These are phyloP conservation scores for Hansfordia pulvinata DNA, from an alignment of 2,329 filamentous ascomycete species.

Conservation along the genomic window DNA sequence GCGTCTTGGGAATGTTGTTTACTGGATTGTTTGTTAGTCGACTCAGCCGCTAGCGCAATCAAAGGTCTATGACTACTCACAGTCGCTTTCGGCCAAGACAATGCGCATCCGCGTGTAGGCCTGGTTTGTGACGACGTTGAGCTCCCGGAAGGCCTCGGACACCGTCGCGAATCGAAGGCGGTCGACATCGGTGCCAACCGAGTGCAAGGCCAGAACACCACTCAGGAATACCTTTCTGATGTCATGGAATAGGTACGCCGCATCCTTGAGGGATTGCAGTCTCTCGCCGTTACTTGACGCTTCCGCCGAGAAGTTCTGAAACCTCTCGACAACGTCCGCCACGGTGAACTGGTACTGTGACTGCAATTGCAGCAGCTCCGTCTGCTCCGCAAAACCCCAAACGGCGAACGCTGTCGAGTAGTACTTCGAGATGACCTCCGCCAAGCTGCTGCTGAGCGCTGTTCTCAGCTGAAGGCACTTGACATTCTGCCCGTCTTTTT, in stretches of 20 bases:
- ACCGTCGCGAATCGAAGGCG: slow-evolving; percentile 67
- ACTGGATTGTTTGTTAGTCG: slow-evolving; percentile 6
- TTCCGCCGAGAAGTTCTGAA: slow-evolving; percentile 46
- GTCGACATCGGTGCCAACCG: slow-evolving; percentile 64
- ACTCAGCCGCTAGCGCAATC: no score
- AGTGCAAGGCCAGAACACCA: slow-evolving; percentile 76
- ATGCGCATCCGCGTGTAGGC: slow-evolving; percentile 53
- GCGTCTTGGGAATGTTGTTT: slow-evolving; percentile 38
- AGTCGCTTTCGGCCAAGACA: slow-evolving; percentile 68
- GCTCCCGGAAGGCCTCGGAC: slow-evolving; percentile 55
- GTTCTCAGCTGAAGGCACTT: slow-evolving; percentile 72
- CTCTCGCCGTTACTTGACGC: slow-evolving; percentile 66
- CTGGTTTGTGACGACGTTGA: slow-evolving; percentile 47
- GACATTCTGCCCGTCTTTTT: slow-evolving; percentile 66
- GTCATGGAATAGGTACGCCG: slow-evolving; percentile 68
- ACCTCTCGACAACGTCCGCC: slow-evolving; percentile 58
- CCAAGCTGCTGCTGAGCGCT: slow-evolving; percentile 57
- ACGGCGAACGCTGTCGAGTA: slow-evolving; percentile 56
- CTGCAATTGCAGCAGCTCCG: slow-evolving; percentile 82
- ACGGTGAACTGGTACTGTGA: slow-evolving; percentile 76
- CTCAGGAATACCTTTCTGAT: slow-evolving; percentile 78
- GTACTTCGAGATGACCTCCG: slow-evolving; percentile 57
- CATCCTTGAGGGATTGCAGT: slow-evolving; percentile 66
- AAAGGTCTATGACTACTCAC: no score
- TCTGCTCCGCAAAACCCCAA: slow-evolving; percentile 60